Evolutionary conservation across 2,329 filamentous ascomycete species (phyloP), one percentile per base, ranked within the genome.

Genomic region (Aureobasidium vineae): DNA sequence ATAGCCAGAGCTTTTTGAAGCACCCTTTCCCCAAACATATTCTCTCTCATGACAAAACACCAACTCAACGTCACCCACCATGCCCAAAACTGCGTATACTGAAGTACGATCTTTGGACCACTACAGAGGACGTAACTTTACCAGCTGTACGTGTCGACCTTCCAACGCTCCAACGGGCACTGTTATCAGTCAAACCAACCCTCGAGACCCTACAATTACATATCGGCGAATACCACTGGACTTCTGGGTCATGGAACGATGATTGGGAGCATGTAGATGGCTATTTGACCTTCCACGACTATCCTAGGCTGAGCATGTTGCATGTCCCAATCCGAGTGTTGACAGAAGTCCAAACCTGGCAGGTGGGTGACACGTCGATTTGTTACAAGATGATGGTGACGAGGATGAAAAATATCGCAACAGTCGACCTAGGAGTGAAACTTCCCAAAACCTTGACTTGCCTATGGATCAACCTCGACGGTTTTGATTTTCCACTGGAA

Each of bases 391-490:
- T 31, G 31, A 31, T 31, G 41, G 41, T n/a, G 41, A 21, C n/a
- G 41, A 43, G 41, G 41, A 19, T 43, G 19, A 43, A 8, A n/a
- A n/a, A 19, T n/a, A n/a, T 43, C 10, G 41, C 41, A 15, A 21
- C 5, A 7, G 23, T 21, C 19, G 15, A 47, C 6, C 26, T 38
- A 2, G 26, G 16, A 61, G 6, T 2, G 2, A 13, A 3, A 8
- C 57, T 61, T 2, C 57, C 57, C 19, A 40, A 36, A 10, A 6
- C 28, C 11, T 28, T 49, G 19, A 61, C 11, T 6, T 15, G 8
- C 49, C 57, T 61, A 1, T 61, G 57, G 57, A 23, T 61, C n/a
- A 61, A 61, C 43, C 36, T 43, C 13, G 57, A 61, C 33, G 57
- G 57, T 5, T 61, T 47, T 11, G 57, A 61, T 8, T 61, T 61